Evolutionary conservation across 129 eudicot species (phyloP).

Genomic region (Erigeron canadensis): DNA sequence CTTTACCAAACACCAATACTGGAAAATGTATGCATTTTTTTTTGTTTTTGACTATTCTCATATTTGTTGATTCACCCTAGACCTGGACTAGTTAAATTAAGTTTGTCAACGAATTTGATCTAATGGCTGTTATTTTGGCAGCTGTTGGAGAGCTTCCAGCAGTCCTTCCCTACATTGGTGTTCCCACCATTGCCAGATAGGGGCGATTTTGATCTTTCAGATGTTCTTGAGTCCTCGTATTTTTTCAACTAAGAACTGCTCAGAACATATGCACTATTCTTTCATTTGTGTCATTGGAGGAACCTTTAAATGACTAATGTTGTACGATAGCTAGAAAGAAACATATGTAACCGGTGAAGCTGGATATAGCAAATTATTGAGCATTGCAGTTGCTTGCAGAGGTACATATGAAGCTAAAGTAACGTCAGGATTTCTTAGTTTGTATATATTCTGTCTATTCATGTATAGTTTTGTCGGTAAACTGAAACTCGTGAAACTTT

Average conservation of each 20-base stretch:
- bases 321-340: constrained; percentile 15
- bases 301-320: constrained; percentile 13
- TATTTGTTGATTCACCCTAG: background rate
- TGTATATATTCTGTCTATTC: constrained; percentile 17
- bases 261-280: constrained; percentile 2
- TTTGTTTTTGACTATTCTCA: background rate
- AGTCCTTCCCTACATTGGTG: constrained; percentile 56
- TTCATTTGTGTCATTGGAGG: constrained; percentile 18
- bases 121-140: constrained; percentile 27
- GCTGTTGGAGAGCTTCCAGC: constrained; percentile 79
- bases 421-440: constrained; percentile 7
- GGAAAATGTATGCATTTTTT: constrained; percentile 61
- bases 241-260: constrained; percentile 66
- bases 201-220: constrained; percentile 80
- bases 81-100: background rate
- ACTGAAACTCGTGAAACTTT: background rate
- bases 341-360: background rate
- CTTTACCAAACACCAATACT: constrained; percentile 77
- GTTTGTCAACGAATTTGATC: background rate
- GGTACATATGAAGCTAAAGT: constrained; percentile 8
- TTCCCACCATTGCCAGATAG: constrained; percentile 96
- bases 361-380: constrained; percentile 13
- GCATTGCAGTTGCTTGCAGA: constrained; percentile 13
- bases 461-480: constrained; percentile 29
- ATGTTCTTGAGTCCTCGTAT: constrained; percentile 77